These are phyloP conservation scores for Clarireedia homoeocarpa DNA, from an alignment of 2,329 filamentous ascomycete species.

Conservation along the genomic window DNA sequence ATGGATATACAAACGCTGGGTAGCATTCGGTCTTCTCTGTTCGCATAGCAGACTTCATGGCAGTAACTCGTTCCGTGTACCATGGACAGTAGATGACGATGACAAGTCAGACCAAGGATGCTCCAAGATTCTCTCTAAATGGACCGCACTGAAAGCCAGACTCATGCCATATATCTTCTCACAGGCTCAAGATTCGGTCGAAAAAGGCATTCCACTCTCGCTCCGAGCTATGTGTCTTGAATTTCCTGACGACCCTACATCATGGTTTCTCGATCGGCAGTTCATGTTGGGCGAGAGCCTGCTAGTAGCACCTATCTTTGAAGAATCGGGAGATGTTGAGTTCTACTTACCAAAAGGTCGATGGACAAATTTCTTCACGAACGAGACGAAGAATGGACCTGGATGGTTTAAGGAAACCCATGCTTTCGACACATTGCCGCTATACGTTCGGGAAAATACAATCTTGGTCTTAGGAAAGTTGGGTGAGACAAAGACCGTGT, in stretches of 20 bases:
- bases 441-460: constrained; percentile 36
- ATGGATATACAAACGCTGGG: constrained; percentile 57
- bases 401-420: constrained; percentile 40
- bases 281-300: constrained; percentile 54
- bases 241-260: constrained; percentile 51
- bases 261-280: constrained; percentile 49
- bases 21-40: constrained; percentile 54
- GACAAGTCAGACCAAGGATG: constrained; percentile 39
- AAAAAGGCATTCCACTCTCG: constrained; percentile 43
- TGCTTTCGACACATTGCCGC: constrained; percentile 38
- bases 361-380: constrained; percentile 43
- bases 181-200: constrained; percentile 41
- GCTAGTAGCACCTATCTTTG: constrained; percentile 50
- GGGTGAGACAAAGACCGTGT: constrained; percentile 25
- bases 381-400: constrained; percentile 33
- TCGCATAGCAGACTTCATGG: constrained; percentile 53
- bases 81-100: constrained; percentile 53
- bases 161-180: constrained; percentile 51
- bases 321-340: constrained; percentile 45
- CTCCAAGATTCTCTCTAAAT: constrained; percentile 41
- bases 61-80: constrained; percentile 52
- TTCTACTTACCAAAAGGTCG: constrained; percentile 47
- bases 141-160: constrained; percentile 39
- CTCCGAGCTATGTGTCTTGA: constrained; percentile 52
- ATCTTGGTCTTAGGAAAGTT: constrained; percentile 27